Percentiles rank a stretch among this genome's conserved stretches.
Conservation (phyloP, 345 rosid genomes). For the Durio zibethinus region DNA sequence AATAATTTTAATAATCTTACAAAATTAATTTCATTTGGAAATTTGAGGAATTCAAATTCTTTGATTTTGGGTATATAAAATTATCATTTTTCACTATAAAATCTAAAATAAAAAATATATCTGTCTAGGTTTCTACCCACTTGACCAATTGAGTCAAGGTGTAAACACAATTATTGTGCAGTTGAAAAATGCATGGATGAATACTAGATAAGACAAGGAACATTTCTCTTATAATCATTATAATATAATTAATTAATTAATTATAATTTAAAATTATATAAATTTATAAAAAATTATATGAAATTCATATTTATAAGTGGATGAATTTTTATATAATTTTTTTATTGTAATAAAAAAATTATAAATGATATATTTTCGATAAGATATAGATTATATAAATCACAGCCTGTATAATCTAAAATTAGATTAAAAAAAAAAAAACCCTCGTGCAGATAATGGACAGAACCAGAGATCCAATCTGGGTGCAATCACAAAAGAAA, state of each 20-base stretch:
- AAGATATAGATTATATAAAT: neutral
- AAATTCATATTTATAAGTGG: too few relatives aligned
- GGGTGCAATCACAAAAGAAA: neutral
- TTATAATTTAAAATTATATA: too few relatives aligned
- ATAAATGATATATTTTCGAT: too few relatives aligned
- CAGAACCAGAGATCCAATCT: neutral
- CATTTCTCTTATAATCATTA: too few relatives aligned
- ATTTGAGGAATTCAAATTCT: neutral
- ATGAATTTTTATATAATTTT: too few relatives aligned
- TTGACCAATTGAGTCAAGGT: neutral
- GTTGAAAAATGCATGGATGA: neutral
- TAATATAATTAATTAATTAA: too few relatives aligned
- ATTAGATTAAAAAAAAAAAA: neutral
- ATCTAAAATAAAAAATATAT: neutral
- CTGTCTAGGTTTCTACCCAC: neutral
- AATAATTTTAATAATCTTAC: neutral
- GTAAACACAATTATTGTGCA: neutral
- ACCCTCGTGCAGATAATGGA: neutral
- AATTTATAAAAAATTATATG: too few relatives aligned
- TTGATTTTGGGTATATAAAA: neutral
- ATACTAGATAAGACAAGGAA: too few relatives aligned
- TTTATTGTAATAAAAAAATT: too few relatives aligned
- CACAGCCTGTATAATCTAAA: neutral
- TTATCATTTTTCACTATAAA: neutral
- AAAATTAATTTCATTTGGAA: neutral